phyloP scores from a whole-genome alignment of 345 rosid genomes.

The Salix purpurea region DNA sequence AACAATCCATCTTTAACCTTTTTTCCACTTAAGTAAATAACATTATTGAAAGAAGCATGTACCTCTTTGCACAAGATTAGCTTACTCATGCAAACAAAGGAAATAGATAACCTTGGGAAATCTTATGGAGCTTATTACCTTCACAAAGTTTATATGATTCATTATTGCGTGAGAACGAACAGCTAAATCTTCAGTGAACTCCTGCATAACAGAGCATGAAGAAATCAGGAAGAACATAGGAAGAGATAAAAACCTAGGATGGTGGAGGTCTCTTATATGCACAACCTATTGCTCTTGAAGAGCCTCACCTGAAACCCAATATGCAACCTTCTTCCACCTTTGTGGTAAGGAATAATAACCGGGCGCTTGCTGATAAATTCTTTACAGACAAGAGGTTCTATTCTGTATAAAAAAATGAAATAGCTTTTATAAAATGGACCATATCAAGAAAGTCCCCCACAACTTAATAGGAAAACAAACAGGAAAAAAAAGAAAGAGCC shows the following conservation, averaged over 20 bases:
- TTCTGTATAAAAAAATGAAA: constrained; percentile 40
- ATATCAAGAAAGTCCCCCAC: background rate
- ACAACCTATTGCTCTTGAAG: background rate
- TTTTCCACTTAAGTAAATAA: background rate
- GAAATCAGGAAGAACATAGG: background rate
- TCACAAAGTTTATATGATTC: constrained; percentile 47
- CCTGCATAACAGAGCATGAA: constrained; percentile 37
- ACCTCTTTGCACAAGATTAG: background rate
- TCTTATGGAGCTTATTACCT: constrained; percentile 36
- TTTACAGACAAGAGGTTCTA: constrained; percentile 93
- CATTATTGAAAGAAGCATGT: background rate
- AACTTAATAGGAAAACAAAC: background rate
- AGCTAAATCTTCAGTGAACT: constrained; percentile 72
- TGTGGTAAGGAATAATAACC: constrained; percentile 86
- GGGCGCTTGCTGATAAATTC: constrained; percentile 66
- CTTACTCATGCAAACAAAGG: background rate
- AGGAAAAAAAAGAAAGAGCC: background rate
- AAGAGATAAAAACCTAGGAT: background rate
- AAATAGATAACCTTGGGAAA: background rate
- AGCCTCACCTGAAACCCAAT: constrained; percentile 75
- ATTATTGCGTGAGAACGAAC: constrained; percentile 67
- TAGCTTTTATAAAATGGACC: background rate
- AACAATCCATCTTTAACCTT: background rate
- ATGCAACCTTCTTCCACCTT: constrained; percentile 94
- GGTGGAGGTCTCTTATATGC: background rate